Evolutionary conservation across 345 rosid genomes (phyloP), one percentile per base, ranked within the genome.

Genomic region (Brassica rapa): DNA sequence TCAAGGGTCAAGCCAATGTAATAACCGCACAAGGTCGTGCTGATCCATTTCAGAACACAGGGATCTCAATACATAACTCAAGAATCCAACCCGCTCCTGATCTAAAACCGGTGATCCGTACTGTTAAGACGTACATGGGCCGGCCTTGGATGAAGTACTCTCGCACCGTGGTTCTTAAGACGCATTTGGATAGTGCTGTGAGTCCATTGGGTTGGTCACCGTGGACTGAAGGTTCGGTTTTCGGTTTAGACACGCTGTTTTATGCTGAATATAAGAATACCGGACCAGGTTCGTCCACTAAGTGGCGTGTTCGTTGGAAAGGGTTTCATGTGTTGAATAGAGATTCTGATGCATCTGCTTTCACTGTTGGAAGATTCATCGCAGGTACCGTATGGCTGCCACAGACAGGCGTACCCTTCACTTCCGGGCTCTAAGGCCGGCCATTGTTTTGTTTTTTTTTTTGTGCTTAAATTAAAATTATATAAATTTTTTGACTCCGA

Each of bases 121-220:
- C 85, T 0, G 86, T 90, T 82, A 78, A 86, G 33, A 87, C 97
- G 4, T 91, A 37, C 72, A 70, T 94, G 74, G 97, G 98, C 1
- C 77, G 97, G 46, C 97, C 98, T 19, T 92, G 98, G 97, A 87
- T 88, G 80, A 64, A 86, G 56, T 92, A 87, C 70, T 91, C 98
- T 0, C 83, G 94, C 0, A 91, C 97, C 0, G 90, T 94, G 41
- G 85, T 75, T 63, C 43, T 94, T 56, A 64, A 85, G 35, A 87
- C 87, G 11, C 93, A 88, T 66, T 76, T 94, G 1, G 97, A 88
- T 51, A 32, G 85, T 1, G 64, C 91, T 75, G 85, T 92, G 23
- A 88, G 87, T 74, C 89, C 94, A 0, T 84, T 85, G 0, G 97
- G 98, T 0, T 94, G 98, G 98, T 70, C 88, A 0, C 87, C 88